Evolutionary conservation across 108 stramenopile species (phyloP).

Genomic region (Chaetoceros muelleri): DNA sequence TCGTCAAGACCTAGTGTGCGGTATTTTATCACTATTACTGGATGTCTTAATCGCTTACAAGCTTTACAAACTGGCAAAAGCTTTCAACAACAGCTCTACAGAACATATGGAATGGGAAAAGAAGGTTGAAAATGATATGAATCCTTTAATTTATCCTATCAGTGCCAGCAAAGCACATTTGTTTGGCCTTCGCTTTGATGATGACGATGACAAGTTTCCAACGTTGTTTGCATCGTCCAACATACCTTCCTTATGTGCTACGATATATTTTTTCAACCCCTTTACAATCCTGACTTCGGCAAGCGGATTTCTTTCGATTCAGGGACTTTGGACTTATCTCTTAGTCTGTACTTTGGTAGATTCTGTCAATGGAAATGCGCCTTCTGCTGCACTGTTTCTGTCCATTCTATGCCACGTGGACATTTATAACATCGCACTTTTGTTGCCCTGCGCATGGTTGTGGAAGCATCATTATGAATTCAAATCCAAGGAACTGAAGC

Average conservation of each 20-base stretch:
- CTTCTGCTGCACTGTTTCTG: neutral
- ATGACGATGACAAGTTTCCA: neutral
- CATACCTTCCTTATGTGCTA: neutral
- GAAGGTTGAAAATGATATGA: neutral
- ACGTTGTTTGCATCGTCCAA: neutral
- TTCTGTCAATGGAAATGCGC: neutral
- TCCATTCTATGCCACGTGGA: neutral
- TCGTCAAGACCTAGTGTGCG: neutral
- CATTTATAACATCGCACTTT: neutral
- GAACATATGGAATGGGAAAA: neutral
- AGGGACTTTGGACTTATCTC: neutral
- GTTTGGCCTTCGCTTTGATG: neutral
- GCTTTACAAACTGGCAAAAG: neutral
- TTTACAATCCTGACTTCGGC: neutral
- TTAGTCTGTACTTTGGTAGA: neutral
- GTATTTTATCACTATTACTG: neutral
- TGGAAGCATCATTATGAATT: neutral
- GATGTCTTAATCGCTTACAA: neutral
- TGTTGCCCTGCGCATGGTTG: neutral
- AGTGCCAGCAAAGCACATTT: neutral
- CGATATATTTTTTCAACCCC: neutral
- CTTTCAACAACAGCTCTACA: neutral
- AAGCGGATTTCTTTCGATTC: neutral
- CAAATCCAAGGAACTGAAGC: neutral
- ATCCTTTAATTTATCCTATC: neutral